These are phyloP conservation scores for Talaromyces marneffei DNA, from an alignment of 2,329 filamentous ascomycete genomes.

Conservation along the genomic window DNA sequence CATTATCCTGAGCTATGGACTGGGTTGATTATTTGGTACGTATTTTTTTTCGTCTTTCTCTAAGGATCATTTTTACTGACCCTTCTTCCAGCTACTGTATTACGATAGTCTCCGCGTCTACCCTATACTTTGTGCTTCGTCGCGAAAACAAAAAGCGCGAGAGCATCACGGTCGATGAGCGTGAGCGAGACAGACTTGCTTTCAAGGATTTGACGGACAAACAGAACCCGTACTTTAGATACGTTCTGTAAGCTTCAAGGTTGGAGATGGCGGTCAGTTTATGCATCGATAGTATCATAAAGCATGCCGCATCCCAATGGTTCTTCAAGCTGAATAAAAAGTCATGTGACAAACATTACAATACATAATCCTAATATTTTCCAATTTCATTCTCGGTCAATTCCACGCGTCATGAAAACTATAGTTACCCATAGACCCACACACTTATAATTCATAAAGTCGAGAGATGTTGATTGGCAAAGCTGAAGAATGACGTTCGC, in stretches of 20 bases:
- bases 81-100: slow-evolving; percentile 28
- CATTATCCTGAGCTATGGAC: slow-evolving; percentile 70
- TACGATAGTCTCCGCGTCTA: slow-evolving; percentile 53
- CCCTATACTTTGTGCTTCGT: slow-evolving; percentile 55
- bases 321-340: not conserved
- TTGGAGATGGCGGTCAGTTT: not conserved
- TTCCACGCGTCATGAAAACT: not conserved
- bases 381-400: not conserved
- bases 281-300: not conserved
- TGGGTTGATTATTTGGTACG: slow-evolving; percentile 58
- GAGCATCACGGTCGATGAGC: slow-evolving; percentile 48
- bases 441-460: not conserved
- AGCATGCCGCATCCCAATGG: not conserved
- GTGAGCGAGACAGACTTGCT: slow-evolving; percentile 58
- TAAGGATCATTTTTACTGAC: not conserved
- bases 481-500: not conserved
- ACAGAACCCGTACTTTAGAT: slow-evolving; percentile 62
- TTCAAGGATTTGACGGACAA: slow-evolving; percentile 65
- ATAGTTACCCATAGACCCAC: no score
- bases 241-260: slow-evolving; percentile 41
- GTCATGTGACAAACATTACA: not conserved
- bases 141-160: slow-evolving; percentile 54
- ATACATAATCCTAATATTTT: not conserved
- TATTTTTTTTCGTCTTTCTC: slow-evolving; percentile 4
- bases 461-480: not conserved